These are phyloP conservation scores for Xenoacremonium recifei DNA, from an alignment of 2,329 filamentous ascomycete genomes.

Conservation along the genomic window DNA sequence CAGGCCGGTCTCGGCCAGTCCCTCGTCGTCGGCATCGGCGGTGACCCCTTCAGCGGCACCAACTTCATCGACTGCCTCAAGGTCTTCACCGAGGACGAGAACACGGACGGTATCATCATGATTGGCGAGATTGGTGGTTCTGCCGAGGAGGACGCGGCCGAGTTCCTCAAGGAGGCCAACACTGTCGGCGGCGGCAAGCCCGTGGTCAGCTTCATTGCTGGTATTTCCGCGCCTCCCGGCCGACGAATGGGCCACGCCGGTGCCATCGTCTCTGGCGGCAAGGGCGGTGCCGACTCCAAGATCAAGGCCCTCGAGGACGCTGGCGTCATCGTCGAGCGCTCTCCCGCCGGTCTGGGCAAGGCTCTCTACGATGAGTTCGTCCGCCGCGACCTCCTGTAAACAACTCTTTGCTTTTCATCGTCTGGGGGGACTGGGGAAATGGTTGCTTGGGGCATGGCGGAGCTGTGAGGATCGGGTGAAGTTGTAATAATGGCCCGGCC, in stretches of 20 bases:
- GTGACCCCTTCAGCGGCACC: conserved; percentile 97
- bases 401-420: conserved; percentile 12
- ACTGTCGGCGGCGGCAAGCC: conserved; percentile 82
- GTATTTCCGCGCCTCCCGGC: conserved; percentile 94
- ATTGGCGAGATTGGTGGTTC: conserved; percentile 98
- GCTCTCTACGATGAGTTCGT: conserved; percentile 94
- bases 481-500: conserved; percentile 20
- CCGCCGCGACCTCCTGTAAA: conserved; percentile 89
- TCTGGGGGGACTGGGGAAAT: conserved; percentile 11
- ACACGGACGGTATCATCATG: conserved; percentile 99
- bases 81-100: conserved; percentile 92
- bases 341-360: conserved; percentile 88
- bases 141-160: conserved; percentile 96
- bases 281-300: conserved; percentile 98
- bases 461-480: conserved; percentile 17
- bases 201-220: conserved; percentile 96
- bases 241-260: conserved; percentile 98
- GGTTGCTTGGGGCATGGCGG: conserved; percentile 4
- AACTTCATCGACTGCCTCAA: conserved; percentile 99
- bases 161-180: conserved; percentile 93
- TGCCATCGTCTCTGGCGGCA: conserved; percentile 95
- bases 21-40: conserved; percentile 95
- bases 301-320: conserved; percentile 90
- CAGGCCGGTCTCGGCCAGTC: conserved; percentile 96
- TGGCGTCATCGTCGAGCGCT: conserved; percentile 94